A percentile compares a stretch with the other conserved stretches of the same genome.
Evolutionary conservation across 2,329 filamentous ascomycete genomes (phyloP).

Genomic region (Ceratocystis alfenasii): DNA sequence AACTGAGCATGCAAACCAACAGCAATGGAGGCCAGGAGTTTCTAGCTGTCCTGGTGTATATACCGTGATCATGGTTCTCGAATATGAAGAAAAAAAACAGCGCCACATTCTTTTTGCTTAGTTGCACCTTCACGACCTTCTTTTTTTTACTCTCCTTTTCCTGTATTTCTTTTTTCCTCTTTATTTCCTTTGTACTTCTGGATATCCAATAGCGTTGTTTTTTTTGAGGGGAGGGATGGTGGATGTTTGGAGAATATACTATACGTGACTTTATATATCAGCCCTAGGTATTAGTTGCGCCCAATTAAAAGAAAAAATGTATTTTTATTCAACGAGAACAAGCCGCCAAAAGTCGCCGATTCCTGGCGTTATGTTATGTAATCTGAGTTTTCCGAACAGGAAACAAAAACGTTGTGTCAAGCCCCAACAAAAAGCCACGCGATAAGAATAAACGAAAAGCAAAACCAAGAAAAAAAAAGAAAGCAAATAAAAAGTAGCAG

Average conservation of each 20-base stretch:
- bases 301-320: too few species aligned
- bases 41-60: too few species aligned
- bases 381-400: too few species aligned
- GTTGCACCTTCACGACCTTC: not conserved
- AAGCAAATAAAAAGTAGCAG: slow-evolving; percentile 7
- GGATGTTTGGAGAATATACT: not conserved
- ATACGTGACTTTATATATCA: not conserved
- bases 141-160: not conserved
- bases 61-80: too few species aligned
- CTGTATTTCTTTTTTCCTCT: not conserved
- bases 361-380: too few species aligned
- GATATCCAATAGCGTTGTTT: slow-evolving; percentile 8
- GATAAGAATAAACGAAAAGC: slow-evolving; percentile 8
- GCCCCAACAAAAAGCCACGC: not conserved
- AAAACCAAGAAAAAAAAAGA: slow-evolving; percentile 13
- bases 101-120: not conserved
- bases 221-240: too few species aligned
- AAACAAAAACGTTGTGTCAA: too few species aligned
- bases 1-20: not conserved
- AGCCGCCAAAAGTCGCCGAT: too few species aligned
- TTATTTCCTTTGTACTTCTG: not conserved
- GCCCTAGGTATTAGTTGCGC: not conserved
- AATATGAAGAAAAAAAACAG: too few species aligned
- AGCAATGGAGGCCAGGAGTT: too few species aligned
- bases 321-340: too few species aligned